Conservation (phyloP, 768 basidiomycete species). For the Trametes cingulata region DNA sequence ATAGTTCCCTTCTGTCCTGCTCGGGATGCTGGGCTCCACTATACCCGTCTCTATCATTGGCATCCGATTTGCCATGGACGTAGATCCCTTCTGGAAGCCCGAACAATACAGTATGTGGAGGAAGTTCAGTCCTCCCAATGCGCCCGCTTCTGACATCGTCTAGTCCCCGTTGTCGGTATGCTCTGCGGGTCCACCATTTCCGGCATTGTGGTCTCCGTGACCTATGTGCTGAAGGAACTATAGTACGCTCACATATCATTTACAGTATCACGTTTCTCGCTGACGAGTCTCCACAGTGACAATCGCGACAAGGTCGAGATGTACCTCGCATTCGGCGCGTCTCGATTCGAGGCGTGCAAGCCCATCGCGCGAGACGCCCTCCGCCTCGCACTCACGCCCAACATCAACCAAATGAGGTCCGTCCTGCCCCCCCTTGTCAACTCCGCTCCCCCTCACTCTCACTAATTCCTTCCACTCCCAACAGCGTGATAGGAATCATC, state of each 20-base stretch:
- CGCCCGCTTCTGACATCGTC: neutral
- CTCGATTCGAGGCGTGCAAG: constrained; percentile 78
- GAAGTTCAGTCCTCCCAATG: neutral
- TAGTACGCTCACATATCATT: constrained; percentile 45
- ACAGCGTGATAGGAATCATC: constrained; percentile 70
- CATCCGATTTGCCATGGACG: constrained; percentile 70
- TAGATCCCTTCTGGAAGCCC: constrained; percentile 81
- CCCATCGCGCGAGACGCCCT: constrained; percentile 79
- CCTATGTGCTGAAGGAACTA: constrained; percentile 74
- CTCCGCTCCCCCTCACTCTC: too few species aligned
- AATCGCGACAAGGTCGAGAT: constrained; percentile 85
- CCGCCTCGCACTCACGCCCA: constrained; percentile 76
- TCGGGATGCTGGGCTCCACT: constrained; percentile 73
- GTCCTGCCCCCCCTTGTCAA: too few species aligned
- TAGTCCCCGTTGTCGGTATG: constrained; percentile 87
- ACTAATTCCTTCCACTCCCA: too few species aligned
- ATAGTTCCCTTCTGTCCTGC: constrained; percentile 66
- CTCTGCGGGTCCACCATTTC: constrained; percentile 79
- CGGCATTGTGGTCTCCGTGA: constrained; percentile 68
- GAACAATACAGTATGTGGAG: constrained; percentile 67
- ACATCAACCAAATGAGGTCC: constrained; percentile 85
- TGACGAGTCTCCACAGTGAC: constrained; percentile 52
- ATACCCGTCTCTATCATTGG: constrained; percentile 81
- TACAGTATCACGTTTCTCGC: too few species aligned
- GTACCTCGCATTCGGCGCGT: constrained; percentile 84